These are phyloP conservation scores for Lablab purpureus DNA, from an alignment of 306 rosid genomes.

Conservation along the genomic window DNA sequence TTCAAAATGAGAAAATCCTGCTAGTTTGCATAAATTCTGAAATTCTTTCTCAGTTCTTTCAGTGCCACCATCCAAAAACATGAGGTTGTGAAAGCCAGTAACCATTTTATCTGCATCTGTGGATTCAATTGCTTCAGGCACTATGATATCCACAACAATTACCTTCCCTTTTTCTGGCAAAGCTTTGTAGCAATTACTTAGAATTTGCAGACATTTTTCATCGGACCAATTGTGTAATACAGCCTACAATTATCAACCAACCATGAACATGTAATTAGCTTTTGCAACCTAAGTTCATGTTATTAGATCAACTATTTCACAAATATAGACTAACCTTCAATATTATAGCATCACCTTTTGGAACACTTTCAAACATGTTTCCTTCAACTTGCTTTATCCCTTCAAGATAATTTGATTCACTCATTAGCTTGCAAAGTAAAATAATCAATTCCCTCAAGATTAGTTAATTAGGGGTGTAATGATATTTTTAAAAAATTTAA, in stretches of 20 bases:
- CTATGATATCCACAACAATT: background rate
- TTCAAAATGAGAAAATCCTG: background rate
- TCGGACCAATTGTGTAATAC: conserved; percentile 12
- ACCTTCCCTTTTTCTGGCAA: conserved; percentile 10
- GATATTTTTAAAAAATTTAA: too few species aligned
- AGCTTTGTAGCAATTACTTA: conserved; percentile 41
- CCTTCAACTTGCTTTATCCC: background rate
- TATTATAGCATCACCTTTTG: background rate
- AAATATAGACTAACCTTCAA: background rate
- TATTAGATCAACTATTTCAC: too few species aligned
- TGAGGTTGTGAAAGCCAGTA: background rate
- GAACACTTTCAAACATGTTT: background rate
- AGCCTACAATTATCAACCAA: too few species aligned
- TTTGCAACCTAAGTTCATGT: too few species aligned
- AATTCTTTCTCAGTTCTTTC: background rate
- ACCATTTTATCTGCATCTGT: background rate
- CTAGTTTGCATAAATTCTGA: too few species aligned
- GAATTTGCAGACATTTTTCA: conserved; percentile 35
- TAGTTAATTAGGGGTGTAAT: too few species aligned
- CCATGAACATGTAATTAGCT: too few species aligned
- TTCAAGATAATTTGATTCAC: background rate
- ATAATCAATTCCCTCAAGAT: too few species aligned
- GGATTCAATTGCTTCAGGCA: background rate
- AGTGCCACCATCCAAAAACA: background rate
- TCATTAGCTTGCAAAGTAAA: too few species aligned